A percentile compares a stretch with the other conserved stretches of the same genome.
phyloP scores from a whole-genome alignment of 768 basidiomycete genomes.

The Collybiopsis luxurians region DNA sequence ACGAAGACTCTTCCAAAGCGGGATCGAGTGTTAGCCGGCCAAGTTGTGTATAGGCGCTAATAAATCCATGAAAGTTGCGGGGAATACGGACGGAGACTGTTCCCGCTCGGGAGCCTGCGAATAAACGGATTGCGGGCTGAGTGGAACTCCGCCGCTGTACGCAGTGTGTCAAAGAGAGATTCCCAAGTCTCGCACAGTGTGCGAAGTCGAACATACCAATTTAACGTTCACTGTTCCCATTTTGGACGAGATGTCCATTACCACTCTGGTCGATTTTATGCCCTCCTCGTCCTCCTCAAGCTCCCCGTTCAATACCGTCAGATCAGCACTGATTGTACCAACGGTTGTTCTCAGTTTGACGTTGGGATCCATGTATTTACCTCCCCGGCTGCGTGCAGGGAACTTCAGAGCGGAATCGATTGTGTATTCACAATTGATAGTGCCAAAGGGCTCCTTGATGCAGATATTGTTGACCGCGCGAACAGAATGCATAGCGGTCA shows the following conservation, averaged over 20 bases:
- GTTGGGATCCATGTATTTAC: background rate
- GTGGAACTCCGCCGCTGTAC: background rate
- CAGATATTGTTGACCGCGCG: background rate
- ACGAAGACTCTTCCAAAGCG: background rate
- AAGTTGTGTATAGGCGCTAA: background rate
- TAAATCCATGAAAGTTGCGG: background rate
- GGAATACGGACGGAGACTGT: background rate
- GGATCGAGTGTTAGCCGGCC: background rate
- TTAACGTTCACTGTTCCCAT: background rate
- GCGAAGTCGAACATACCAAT: background rate
- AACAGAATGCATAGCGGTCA: background rate
- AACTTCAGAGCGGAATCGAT: background rate
- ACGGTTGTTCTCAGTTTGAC: background rate
- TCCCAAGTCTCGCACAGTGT: too few species aligned
- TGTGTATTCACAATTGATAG: constrained; percentile 1
- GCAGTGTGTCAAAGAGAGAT: background rate
- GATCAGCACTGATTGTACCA: background rate
- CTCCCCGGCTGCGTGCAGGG: background rate
- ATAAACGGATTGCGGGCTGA: background rate
- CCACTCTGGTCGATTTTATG: background rate
- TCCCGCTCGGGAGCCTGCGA: background rate
- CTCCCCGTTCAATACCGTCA: background rate
- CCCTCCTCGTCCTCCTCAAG: background rate
- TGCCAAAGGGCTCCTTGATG: background rate
- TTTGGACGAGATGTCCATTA: background rate